Conservation (phyloP, 2,329 filamentous ascomycete genomes). For the Calycina herbarum region DNA sequence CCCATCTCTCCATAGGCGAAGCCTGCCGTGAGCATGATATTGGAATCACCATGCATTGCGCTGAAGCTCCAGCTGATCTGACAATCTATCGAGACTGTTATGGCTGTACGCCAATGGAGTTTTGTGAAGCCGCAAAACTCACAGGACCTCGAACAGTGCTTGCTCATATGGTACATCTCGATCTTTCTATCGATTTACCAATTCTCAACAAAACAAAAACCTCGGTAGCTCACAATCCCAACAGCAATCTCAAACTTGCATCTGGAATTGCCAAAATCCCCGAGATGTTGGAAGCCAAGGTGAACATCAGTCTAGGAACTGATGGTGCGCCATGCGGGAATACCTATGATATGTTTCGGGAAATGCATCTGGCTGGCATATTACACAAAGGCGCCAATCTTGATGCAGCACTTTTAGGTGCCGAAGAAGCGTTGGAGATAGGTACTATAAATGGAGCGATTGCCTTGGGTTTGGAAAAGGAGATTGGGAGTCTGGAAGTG, state of each 20-base stretch:
- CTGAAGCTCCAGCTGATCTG: conserved; percentile 44
- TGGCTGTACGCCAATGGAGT: conserved; percentile 45
- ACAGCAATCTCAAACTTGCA: conserved; percentile 52
- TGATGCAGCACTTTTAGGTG: conserved; percentile 45
- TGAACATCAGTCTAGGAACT: conserved; percentile 51
- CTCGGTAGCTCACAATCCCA: conserved; percentile 52
- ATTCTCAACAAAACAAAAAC: conserved; percentile 43
- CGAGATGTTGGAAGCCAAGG: conserved; percentile 43
- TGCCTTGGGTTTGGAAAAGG: conserved; percentile 50
- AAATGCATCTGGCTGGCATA: conserved; percentile 53
- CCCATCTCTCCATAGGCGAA: conserved; percentile 44
- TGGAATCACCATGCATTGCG: conserved; percentile 49
- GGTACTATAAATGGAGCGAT: conserved; percentile 52
- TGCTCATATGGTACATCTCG: conserved; percentile 53
- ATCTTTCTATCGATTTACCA: conserved; percentile 43
- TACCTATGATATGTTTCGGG: conserved; percentile 51
- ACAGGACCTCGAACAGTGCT: conserved; percentile 47
- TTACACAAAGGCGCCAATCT: conserved; percentile 47
- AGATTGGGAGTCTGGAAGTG: conserved; percentile 52
- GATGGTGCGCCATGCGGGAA: conserved; percentile 56
- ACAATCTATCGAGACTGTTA: conserved; percentile 42
- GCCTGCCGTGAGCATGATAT: conserved; percentile 43
- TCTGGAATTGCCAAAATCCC: conserved; percentile 51
- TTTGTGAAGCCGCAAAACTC: conserved; percentile 42
- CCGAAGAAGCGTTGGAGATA: conserved; percentile 50